Evolutionary conservation across 495 filamentous ascomycete species (phyloP), one percentile per base, ranked within the genome.

Genomic region (Daldinia childiae): DNA sequence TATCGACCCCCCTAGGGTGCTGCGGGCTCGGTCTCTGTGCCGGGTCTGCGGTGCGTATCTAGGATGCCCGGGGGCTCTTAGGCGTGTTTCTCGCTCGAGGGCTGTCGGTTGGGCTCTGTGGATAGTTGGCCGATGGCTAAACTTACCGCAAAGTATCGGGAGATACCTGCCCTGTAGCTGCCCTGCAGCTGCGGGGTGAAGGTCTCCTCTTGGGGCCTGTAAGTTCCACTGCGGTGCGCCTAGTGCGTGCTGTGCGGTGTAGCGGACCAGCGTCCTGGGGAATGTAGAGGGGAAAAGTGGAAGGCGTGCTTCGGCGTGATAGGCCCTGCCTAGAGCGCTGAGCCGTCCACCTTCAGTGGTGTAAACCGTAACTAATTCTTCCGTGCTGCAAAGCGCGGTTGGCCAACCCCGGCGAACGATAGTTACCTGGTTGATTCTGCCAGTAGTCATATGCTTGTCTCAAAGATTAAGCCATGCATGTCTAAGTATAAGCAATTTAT

Each of bases 51-150:
- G 58, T 8, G 36, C 58, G n/a, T 54, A 56, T 66, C 61, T 71
- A 71, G 55, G 68, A 71, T 32, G 62, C 45, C 3, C 43, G 39
- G 59, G 19, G 34, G 60, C 72, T 50, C 26, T 65, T 45, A 71
- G 75, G 78, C 58, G 77, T 66, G 56, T 68, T 60, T 56, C 56
- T 69, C 62, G 66, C 62, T 17, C 15, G 24, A 60, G 36, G 63
- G 64, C 72, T 79, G 73, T 62, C 67, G 39, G 82, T 62, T 55
- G 51, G 51, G 51, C 51, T 55, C 51, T 55, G 51, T 55, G 51
- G 51, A 55, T 32, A 29, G 51, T 27, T 55, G 51, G 51, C 51
- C 24, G 41, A 55, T 55, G 24, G 51, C 51, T 55, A 55, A 27
- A 19, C 32, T 24, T 30, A 55, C 51, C 51, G 29, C 24, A 29